Evolutionary conservation across 2,329 filamentous ascomycete genomes (phyloP).

Genomic region (Zopfia rhizophila): DNA sequence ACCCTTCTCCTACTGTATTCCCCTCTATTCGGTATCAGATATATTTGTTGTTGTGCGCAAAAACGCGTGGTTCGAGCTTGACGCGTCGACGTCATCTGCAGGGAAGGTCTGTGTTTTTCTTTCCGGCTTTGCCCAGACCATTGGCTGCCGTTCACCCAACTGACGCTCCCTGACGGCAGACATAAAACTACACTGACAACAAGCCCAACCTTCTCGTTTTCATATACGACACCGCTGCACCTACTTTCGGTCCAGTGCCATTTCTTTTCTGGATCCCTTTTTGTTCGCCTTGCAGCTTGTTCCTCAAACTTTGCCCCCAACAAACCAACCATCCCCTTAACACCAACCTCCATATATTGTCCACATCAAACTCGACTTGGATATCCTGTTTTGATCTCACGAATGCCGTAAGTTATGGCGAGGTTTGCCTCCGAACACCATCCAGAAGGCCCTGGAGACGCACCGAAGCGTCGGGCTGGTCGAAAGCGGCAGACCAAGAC

Average conservation of each 20-base stretch:
- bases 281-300: neutral
- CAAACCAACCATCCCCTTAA: neutral
- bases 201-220: no score
- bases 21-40: no score
- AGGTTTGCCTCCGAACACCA: conserved; percentile 49
- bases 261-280: neutral
- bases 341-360: conserved; percentile 37
- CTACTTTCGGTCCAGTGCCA: neutral
- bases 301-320: conserved; percentile 10
- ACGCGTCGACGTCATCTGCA: conserved; percentile 42
- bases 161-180: conserved; percentile 31
- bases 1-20: no score
- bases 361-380: no score
- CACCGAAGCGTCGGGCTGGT: conserved; percentile 43
- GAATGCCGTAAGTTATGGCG: no score
- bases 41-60: conserved; percentile 10
- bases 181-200: conserved; percentile 20
- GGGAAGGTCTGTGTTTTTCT: conserved; percentile 4
- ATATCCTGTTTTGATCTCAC: no score
- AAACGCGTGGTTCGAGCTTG: conserved; percentile 30
- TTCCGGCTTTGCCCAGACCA: conserved; percentile 11
- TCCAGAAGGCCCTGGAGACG: conserved; percentile 46
- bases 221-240: conserved; percentile 6
- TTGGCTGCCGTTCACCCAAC: conserved; percentile 20
- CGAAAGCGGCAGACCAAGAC: conserved; percentile 36